These are phyloP conservation scores for Sporothrix brasiliensis DNA, from an alignment of 2,329 filamentous ascomycete genomes.

Conservation along the genomic window DNA sequence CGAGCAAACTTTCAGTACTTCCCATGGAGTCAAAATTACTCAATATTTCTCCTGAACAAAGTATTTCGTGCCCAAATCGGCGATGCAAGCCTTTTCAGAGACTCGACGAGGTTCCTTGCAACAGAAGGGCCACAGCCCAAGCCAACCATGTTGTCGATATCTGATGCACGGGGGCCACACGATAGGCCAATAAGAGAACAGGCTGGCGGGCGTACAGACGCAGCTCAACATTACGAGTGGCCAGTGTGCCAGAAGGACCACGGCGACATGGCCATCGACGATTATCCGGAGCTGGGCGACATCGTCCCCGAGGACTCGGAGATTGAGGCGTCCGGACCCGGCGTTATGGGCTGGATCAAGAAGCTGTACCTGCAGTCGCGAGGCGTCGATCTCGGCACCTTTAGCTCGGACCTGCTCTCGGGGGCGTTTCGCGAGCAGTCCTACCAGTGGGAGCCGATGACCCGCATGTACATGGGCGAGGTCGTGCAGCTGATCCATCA, in stretches of 20 bases:
- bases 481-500: background rate
- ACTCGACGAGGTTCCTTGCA: too few species aligned
- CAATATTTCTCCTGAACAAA: too few species aligned
- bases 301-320: background rate
- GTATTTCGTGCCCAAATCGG: too few species aligned
- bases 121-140: too few species aligned
- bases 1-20: too few species aligned
- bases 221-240: too few species aligned
- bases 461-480: background rate
- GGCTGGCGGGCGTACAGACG: too few species aligned
- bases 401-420: background rate
- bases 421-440: background rate
- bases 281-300: background rate
- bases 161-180: too few species aligned
- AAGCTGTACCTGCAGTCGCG: background rate
- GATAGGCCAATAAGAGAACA: too few species aligned
- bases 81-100: too few species aligned
- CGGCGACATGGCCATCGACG: background rate
- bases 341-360: background rate
- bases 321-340: background rate
- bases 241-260: background rate
- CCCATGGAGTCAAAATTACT: too few species aligned
- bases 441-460: background rate
- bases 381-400: background rate
- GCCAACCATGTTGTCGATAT: too few species aligned